Conservation (phyloP, 352 stramenopile genomes). For the Phytophthora capsici region DNA sequence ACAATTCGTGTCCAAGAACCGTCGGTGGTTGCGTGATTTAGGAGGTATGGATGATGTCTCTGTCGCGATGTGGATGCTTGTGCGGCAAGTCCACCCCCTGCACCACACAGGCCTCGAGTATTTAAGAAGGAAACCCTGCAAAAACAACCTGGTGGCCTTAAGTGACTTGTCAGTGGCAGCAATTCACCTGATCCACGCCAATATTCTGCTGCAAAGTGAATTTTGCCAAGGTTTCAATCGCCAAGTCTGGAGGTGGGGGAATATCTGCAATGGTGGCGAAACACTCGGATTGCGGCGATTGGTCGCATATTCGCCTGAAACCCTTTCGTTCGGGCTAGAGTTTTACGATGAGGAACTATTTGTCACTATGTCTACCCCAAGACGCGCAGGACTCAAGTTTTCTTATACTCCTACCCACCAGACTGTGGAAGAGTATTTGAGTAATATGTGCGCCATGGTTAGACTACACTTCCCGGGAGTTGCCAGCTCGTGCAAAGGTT, state of each 20-base stretch:
- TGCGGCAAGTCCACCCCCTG: slow-evolving; percentile 12
- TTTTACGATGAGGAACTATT: background rate
- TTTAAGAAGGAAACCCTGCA: slow-evolving; percentile 35
- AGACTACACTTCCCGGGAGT: background rate
- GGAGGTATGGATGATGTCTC: slow-evolving; percentile 48
- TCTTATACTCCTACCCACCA: background rate
- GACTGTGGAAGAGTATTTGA: background rate
- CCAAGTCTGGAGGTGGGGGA: slow-evolving; percentile 27
- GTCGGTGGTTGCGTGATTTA: slow-evolving; percentile 21
- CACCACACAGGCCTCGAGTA: slow-evolving; percentile 32
- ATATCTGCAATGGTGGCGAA: background rate
- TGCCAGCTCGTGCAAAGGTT: background rate
- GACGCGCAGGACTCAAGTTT: background rate
- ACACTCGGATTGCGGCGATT: background rate
- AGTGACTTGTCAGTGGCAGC: slow-evolving; percentile 43
- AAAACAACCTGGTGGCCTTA: slow-evolving; percentile 36
- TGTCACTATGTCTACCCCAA: background rate
- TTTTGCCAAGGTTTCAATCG: slow-evolving; percentile 49
- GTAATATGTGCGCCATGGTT: background rate
- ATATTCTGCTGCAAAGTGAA: slow-evolving; percentile 14
- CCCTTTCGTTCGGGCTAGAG: background rate
- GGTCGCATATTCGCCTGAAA: background rate
- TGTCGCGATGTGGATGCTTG: slow-evolving; percentile 51
- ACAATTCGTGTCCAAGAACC: slow-evolving; percentile 45
- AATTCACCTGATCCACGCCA: slow-evolving; percentile 50